Conservation (phyloP, 306 rosid genomes). For the Casuarina glauca region DNA sequence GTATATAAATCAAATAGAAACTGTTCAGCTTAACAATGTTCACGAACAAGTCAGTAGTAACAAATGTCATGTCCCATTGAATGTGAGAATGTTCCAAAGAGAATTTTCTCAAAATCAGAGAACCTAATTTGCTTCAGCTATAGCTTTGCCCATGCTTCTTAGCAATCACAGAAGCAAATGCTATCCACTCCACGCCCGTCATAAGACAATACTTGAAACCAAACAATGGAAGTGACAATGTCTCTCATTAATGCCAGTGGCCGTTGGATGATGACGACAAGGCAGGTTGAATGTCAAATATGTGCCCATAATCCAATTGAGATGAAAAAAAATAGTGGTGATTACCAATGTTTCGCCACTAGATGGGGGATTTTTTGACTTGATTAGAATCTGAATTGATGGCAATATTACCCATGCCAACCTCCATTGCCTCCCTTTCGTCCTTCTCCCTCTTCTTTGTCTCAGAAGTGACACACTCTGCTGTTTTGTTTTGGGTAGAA, state of each 20-base stretch:
- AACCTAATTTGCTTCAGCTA: conserved; percentile 18
- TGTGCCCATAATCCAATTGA: conserved; percentile 28
- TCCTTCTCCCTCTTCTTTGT: conserved; percentile 63
- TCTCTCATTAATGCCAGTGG: conserved; percentile 16
- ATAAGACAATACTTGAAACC: not conserved
- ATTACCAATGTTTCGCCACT: too few relatives aligned
- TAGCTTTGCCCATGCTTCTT: conserved; percentile 24
- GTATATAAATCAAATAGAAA: conserved; percentile 14
- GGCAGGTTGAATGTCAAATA: conserved; percentile 12
- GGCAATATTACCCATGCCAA: conserved; percentile 59
- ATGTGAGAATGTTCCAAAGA: not conserved
- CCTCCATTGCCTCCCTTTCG: conserved; percentile 79
- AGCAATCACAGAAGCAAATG: conserved; percentile 10
- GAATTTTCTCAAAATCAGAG: conserved; percentile 15
- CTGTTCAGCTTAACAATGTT: conserved; percentile 30
- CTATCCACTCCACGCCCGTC: conserved; percentile 20
- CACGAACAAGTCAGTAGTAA: conserved; percentile 31
- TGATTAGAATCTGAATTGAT: conserved; percentile 68
- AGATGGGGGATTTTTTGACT: conserved; percentile 31
- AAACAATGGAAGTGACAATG: conserved; percentile 14
- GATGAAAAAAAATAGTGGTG: too few relatives aligned
- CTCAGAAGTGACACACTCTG: conserved; percentile 36
- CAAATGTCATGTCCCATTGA: conserved; percentile 24
- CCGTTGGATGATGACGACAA: conserved; percentile 17
- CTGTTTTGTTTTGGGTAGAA: conserved; percentile 39